Evolutionary conservation across 495 filamentous ascomycete genomes (phyloP).

Genomic region (Cercophora samala): DNA sequence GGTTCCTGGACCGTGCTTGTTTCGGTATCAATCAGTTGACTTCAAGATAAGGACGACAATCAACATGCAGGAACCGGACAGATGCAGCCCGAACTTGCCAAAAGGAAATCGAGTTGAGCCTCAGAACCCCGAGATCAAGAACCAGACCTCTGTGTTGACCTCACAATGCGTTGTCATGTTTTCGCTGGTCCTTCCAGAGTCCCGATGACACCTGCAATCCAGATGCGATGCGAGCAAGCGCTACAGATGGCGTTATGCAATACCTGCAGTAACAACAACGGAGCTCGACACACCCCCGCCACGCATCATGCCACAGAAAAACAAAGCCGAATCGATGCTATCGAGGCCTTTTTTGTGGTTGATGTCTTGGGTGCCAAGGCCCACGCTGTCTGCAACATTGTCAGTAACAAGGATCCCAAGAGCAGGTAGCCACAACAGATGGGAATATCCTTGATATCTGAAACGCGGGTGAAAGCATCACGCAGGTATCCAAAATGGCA

Average conservation of each 20-base stretch:
- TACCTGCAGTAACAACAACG: background rate
- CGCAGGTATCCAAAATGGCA: background rate
- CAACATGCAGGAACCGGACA: background rate
- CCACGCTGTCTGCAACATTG: background rate
- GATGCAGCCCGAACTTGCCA: background rate
- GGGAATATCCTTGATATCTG: background rate
- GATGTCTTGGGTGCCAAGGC: background rate
- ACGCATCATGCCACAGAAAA: background rate
- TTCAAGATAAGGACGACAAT: background rate
- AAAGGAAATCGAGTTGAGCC: background rate
- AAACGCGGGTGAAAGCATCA: background rate
- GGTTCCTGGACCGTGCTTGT: conserved; percentile 1
- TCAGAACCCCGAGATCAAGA: background rate
- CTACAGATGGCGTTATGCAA: background rate
- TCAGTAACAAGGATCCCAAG: background rate
- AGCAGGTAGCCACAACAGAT: background rate
- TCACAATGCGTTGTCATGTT: background rate
- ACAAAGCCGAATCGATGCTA: background rate
- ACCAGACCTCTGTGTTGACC: background rate
- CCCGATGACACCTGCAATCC: background rate
- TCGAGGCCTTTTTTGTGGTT: background rate
- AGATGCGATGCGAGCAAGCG: background rate
- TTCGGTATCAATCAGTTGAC: background rate
- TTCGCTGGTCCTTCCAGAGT: background rate
- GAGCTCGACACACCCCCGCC: background rate